Evolutionary conservation across 1,284 basidiomycete genomes (phyloP).

Genomic region (Boletus subluridellus): DNA sequence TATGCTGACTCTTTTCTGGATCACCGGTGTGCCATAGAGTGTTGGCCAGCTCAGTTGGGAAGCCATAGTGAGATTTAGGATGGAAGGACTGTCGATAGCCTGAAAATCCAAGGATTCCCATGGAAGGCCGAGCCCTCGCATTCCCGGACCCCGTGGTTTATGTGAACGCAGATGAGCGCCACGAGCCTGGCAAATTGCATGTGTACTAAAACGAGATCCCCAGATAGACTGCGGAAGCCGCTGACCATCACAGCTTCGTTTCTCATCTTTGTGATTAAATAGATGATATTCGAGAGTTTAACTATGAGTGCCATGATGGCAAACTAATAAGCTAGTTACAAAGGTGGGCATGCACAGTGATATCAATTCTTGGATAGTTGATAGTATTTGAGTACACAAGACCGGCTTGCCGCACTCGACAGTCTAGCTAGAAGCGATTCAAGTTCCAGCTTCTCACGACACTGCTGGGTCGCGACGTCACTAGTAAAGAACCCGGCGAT

Average conservation of each 20-base stretch:
- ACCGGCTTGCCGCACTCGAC: not conserved
- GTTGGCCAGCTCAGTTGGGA: not conserved
- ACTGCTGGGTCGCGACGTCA: not conserved
- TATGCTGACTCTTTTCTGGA: constrained; percentile 15
- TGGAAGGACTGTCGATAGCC: not conserved
- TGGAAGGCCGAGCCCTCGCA: not conserved
- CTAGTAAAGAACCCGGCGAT: not conserved
- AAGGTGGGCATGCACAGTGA: not conserved
- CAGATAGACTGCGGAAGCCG: not conserved
- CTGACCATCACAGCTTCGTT: not conserved
- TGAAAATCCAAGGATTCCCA: not conserved
- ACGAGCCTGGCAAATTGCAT: not conserved
- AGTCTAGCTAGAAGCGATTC: not conserved
- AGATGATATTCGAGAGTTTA: not conserved
- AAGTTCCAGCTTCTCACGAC: not conserved
- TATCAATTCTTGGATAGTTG: not conserved
- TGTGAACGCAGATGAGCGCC: not conserved
- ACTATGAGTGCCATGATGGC: not conserved
- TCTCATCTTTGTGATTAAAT: not conserved
- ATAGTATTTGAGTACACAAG: not conserved
- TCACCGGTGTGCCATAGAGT: constrained; percentile 15
- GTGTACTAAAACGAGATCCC: not conserved
- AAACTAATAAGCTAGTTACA: not conserved
- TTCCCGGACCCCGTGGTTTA: not conserved
- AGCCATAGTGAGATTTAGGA: not conserved